Evolutionary conservation across 2,329 filamentous ascomycete genomes (phyloP).

Genomic region (Sporothrix curviconia): DNA sequence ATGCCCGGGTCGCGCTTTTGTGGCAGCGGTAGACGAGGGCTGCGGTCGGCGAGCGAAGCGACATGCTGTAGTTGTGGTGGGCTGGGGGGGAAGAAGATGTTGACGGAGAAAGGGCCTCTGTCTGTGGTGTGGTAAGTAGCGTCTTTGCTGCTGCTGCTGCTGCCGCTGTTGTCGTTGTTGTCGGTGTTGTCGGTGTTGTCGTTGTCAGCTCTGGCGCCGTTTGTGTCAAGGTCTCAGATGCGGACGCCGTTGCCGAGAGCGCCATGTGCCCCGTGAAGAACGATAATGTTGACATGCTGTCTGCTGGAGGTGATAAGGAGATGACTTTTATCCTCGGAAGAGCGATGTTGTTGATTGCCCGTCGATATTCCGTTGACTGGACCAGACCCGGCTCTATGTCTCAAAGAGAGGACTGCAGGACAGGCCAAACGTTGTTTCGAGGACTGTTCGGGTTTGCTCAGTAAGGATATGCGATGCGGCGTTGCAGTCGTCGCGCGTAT

Average conservation of each 20-base stretch:
- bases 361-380: too few relatives aligned
- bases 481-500: too few relatives aligned
- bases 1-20: neutral
- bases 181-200: too few relatives aligned
- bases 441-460: too few relatives aligned
- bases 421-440: too few relatives aligned
- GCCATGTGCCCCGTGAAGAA: conserved; percentile 8
- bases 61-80: neutral
- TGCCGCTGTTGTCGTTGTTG: neutral
- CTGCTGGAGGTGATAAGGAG: neutral
- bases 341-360: neutral
- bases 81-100: neutral
- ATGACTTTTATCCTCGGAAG: too few relatives aligned
- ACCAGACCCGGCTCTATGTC: too few relatives aligned
- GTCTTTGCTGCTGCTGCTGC: neutral
- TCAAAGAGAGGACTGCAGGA: too few relatives aligned
- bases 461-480: too few relatives aligned
- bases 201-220: neutral
- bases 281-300: conserved; percentile 3
- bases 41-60: neutral
- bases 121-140: neutral
- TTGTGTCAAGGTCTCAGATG: neutral
- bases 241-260: neutral
- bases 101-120: neutral
- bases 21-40: conserved; percentile 9